phyloP scores from a whole-genome alignment of 805 yeast genomes.

The Hanseniaspora guilliermondii region DNA sequence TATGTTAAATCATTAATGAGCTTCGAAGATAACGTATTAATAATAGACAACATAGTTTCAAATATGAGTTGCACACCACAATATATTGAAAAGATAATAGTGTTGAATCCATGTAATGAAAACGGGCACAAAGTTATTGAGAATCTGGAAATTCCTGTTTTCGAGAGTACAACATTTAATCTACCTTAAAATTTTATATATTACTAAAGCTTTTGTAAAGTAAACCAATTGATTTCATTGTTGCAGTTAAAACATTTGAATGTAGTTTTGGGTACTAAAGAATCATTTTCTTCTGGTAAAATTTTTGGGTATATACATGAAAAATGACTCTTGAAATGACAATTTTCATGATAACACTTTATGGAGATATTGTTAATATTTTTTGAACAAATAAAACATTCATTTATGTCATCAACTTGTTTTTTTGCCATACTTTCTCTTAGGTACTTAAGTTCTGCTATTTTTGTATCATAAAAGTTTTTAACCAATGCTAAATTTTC shows the following conservation, averaged over 20 bases:
- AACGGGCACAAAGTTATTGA: slow-evolving; percentile 28
- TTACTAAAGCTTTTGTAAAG: slow-evolving; percentile 22
- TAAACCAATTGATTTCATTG: slow-evolving; percentile 23
- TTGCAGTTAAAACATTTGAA: slow-evolving; percentile 25
- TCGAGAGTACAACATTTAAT: slow-evolving; percentile 37
- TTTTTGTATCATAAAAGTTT: slow-evolving; percentile 19
- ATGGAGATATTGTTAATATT: neutral
- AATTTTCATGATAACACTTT: slow-evolving; percentile 26
- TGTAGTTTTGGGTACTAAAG: slow-evolving; percentile 24
- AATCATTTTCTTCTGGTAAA: slow-evolving; percentile 13
- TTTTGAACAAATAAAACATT: neutral
- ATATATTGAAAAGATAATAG: slow-evolving; percentile 9
- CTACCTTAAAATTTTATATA: slow-evolving; percentile 12
- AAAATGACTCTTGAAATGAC: slow-evolving; percentile 30
- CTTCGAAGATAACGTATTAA: slow-evolving; percentile 28
- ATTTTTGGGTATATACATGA: slow-evolving; percentile 27
- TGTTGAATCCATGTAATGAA: neutral
- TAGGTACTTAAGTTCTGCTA: neutral
- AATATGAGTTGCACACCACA: neutral
- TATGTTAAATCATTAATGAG: slow-evolving; percentile 34
- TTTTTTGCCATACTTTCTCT: neutral
- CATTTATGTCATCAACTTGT: neutral
- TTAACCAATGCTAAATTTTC: slow-evolving; percentile 23
- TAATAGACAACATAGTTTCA: neutral
- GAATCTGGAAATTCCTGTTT: slow-evolving; percentile 40